Evolutionary conservation across 495 filamentous ascomycete species (phyloP).

Genomic region (Penicillium coffeae): DNA sequence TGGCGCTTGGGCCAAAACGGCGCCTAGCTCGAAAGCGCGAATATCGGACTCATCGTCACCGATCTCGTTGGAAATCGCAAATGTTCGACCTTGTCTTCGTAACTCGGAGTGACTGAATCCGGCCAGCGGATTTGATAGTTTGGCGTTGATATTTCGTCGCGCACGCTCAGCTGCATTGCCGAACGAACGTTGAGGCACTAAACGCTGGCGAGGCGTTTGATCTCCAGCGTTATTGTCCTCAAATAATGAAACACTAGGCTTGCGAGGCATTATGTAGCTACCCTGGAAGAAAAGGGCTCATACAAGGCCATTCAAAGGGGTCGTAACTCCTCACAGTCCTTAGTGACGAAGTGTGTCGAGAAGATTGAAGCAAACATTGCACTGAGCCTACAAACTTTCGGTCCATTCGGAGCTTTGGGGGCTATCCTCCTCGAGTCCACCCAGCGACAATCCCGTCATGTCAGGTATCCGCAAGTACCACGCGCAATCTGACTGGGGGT

Average conservation of each 20-base stretch:
- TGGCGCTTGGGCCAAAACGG: conserved; percentile 62
- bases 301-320: neutral
- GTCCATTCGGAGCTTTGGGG: neutral
- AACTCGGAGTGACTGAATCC: conserved; percentile 59
- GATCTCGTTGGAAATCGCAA: conserved; percentile 60
- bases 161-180: conserved; percentile 47
- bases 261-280: neutral
- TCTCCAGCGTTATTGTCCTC: conserved; percentile 13
- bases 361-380: neutral
- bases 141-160: conserved; percentile 52
- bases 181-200: conserved; percentile 24
- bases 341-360: neutral
- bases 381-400: too few species aligned
- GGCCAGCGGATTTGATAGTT: conserved; percentile 68
- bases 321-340: neutral
- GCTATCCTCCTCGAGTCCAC: neutral
- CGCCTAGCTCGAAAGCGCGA: conserved; percentile 67
- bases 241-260: conserved; percentile 2
- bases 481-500: neutral
- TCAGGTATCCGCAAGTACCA: neutral
- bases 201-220: conserved; percentile 9
- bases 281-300: neutral
- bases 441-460: neutral
- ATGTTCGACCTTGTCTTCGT: conserved; percentile 58
- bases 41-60: conserved; percentile 58